Base-by-base conservation (phyloP, 495 filamentous ascomycete species). In the Neohortaea acidophila region DNA sequence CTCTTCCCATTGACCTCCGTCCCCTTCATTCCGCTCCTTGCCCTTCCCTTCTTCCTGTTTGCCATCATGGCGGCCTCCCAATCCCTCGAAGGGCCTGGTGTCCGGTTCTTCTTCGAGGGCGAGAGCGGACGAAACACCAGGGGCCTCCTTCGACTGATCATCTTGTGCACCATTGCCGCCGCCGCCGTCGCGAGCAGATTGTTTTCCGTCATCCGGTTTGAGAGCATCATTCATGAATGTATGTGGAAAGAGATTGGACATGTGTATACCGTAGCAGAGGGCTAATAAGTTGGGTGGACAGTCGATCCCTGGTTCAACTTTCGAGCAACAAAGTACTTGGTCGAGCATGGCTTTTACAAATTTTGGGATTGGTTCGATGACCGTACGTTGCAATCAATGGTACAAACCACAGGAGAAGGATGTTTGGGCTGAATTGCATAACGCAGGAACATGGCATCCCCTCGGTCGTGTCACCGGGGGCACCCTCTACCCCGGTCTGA, bases 251-350 rank as follows among this genome's bases (percentile, higher is more conserved):
- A 19, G 17, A 18, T 33, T 23, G 32, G 27, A 19, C 25, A 21
- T 33, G 21, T 33, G 21, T 23, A 36, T 21, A 21, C n/a, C 20
- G 38, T 32, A 37, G 35, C 34, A 30, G 27, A 38, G 29, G n/a
- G 28, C 48, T 48, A 35, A 51, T 25, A n/a, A 22, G 21, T 14
- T 12, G 11, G 37, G 29, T 31, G 45, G 32, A 24, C 49, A 96
- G 89, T 96, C 63, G 89, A 99, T 62, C 91, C 91, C n/a, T 99
- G 91, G 91, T 99, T 99, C 63, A 99, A 99, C 62, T 99, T 99
- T 63, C 71, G 91, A 53, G 91, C 91, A 45, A 96, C 91, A 33
- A 94, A 94, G 64, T 94, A 99, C 51, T 72, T 99, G 33, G 79
- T 96, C 38, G 70, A 89, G 52, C 69, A 99, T 71, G 91, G 91